Conservation (phyloP, 345 rosid species). For the Eucalyptus tenuipes region DNA sequence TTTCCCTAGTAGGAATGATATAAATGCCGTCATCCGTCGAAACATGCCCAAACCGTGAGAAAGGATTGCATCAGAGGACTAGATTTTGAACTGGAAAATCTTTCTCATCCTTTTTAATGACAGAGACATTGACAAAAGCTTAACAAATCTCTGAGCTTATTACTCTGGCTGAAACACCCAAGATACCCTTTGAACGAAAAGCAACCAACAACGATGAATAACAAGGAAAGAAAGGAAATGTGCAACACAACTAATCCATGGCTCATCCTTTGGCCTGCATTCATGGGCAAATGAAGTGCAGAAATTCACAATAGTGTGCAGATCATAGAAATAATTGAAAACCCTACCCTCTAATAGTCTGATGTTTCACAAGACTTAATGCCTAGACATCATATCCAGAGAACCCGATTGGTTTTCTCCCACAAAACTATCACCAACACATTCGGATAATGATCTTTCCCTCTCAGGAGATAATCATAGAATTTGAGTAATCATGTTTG, state of each 20-base stretch:
- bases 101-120: not conserved
- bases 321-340: not conserved
- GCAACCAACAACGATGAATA: not conserved
- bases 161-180: not conserved
- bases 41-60: not conserved
- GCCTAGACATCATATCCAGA: not conserved
- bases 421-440: not conserved
- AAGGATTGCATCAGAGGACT: not conserved
- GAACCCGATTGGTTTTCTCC: not conserved
- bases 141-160: not conserved
- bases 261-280: not conserved
- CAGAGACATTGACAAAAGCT: not conserved
- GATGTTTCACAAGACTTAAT: not conserved
- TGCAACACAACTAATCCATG: not conserved
- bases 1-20: not conserved
- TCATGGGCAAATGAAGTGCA: not conserved
- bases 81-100: not conserved
- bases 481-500: not conserved
- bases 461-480: not conserved
- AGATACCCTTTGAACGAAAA: not conserved
- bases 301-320: not conserved
- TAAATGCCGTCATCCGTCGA: not conserved
- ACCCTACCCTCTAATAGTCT: not conserved
- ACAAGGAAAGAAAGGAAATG: not conserved
- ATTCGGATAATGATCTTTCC: not conserved